A percentile compares a stretch with the other conserved stretches of the same genome.
phyloP scores from a whole-genome alignment of 179 eudicot genomes.

The Heliamphora pulchella region DNA sequence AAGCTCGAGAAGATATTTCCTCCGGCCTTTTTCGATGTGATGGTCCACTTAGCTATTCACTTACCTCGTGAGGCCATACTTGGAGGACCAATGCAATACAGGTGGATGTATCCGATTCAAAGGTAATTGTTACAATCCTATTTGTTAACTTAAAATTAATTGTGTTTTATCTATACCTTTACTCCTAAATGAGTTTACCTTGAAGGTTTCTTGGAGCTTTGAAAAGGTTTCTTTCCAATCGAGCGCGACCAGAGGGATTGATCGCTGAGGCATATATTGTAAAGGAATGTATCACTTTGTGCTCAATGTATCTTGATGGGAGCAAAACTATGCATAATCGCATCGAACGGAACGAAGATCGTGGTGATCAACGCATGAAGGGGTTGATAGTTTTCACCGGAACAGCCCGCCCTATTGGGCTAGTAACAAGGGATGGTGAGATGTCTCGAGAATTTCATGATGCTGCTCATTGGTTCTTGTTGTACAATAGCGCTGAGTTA shows the following conservation, averaged over 20 bases:
- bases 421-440: no score
- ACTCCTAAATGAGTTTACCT: no score
- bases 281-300: neutral
- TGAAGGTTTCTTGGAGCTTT: neutral
- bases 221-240: neutral
- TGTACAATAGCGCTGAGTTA: no score
- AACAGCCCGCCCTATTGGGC: no score
- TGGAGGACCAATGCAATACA: neutral
- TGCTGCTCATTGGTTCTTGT: no score
- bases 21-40: neutral
- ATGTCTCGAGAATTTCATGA: no score
- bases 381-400: neutral
- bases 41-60: neutral
- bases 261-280: neutral
- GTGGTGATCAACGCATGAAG: neutral
- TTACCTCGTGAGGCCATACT: neutral
- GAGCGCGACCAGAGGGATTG: neutral
- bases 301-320: neutral
- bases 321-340: neutral
- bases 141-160: neutral
- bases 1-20: neutral
- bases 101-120: neutral
- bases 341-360: neutral
- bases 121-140: neutral
- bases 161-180: neutral